A percentile compares a stretch with the other conserved stretches of the same genome.
Conservation (phyloP, 805 yeast species). For the Monosporozyma unispora region DNA sequence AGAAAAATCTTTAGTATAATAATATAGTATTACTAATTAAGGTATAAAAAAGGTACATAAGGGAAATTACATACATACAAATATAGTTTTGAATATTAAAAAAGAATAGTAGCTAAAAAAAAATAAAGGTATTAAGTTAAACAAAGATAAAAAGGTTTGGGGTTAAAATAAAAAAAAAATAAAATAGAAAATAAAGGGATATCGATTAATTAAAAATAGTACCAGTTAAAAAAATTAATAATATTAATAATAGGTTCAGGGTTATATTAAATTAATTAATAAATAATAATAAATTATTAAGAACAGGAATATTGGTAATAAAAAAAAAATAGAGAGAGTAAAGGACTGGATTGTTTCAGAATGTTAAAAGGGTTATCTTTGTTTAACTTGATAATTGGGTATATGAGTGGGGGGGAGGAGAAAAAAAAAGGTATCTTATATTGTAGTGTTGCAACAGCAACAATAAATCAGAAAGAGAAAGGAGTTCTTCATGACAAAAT, state of each 20-base stretch:
- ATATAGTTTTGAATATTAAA: not conserved
- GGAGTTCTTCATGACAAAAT: not conserved
- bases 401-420: not conserved
- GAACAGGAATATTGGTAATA: not conserved
- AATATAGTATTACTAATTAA: not conserved
- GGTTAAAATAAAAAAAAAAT: not conserved
- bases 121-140: too few relatives aligned
- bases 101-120: too few relatives aligned
- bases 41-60: not conserved
- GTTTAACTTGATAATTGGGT: not conserved
- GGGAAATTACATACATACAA: not conserved
- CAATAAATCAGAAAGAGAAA: too few relatives aligned
- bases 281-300: not conserved
- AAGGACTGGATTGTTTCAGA: not conserved
- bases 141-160: not conserved
- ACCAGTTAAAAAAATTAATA: not conserved
- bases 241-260: not conserved
- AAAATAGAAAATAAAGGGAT: not conserved
- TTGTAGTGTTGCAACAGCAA: too few relatives aligned
- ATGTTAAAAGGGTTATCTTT: not conserved
- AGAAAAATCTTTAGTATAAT: too few relatives aligned
- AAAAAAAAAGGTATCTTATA: slow-evolving; percentile 1
- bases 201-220: not conserved
- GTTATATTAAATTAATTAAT: slow-evolving; percentile 1
- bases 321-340: not conserved